Evolutionary conservation across 1,284 basidiomycete species (phyloP), one percentile per base, ranked within the genome.

Genomic region (Hymenochaete sp.): DNA sequence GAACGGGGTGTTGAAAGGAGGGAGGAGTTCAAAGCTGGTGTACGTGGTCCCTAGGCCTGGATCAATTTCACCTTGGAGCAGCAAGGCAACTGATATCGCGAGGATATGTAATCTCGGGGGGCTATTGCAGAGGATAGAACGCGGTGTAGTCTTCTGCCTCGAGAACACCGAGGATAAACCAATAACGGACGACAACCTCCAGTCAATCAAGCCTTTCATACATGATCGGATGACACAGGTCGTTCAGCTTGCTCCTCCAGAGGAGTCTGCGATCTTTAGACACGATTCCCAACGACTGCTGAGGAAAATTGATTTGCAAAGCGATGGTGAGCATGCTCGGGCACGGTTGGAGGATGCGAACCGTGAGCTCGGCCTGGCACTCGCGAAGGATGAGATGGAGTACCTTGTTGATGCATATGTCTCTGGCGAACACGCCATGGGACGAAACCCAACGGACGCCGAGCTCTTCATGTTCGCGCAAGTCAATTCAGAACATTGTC

Each of bases 401-500:
- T 99, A 98, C 63, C 81, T 98, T 52, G 78, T 96, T 54, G 75
- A 90, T 42, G 89, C 89, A 7, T 99, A 93, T 64, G 73, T 90
- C 32, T 71, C 82, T 27, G 82, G 81, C 10, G 60, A 69, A 18
- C 62, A 70, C 6, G 72, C 80, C 1, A 74, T 84, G 56, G 68
- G 70, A 41, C 79, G 91, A 37, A 83, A 91, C 60, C 93, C 93
- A 3, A 98, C 91, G 39, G 95, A 98, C 57, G 93, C 96, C 10
- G 96, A 99, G 62, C 74, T 99, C 14, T 98, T 98, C 76, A 98
- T 98, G 95, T 99, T 98, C 62, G 95, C 96, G 13, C 96, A 99
- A 63, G 95, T 99, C 62, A 99, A 99, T 69, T 98, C 93, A 32
- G 96, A 99, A 66, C 96, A 98, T 63, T 99, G 96, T 65, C 78